Evolutionary conservation across 176 grass and related monocot species (phyloP), one percentile per base, ranked within the genome.

Genomic region (Eragrostis curvula): DNA sequence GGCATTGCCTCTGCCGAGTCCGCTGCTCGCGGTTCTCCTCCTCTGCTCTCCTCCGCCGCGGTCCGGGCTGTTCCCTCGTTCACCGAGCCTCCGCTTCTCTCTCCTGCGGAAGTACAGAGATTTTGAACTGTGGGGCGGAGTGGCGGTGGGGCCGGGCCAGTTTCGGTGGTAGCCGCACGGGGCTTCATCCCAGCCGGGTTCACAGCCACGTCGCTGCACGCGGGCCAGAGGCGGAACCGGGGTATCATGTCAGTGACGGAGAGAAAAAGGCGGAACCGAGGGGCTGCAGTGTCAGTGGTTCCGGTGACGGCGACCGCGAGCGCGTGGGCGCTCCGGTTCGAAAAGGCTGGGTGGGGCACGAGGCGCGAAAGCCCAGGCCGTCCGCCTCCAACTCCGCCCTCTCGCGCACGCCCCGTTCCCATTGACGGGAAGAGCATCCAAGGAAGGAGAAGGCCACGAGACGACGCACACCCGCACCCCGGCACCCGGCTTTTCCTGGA

Each of bases 361-460:
- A 83, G 80, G 86, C 86, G 80, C 74, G 86, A 78, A 83, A 40
- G 18, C 66, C 80, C 20, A 73, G 75, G 57, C 16, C 29, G 14
- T 36, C 32, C 57, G n/a, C n/a, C 56, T n/a, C 53, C 52, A 18
- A 2, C 50, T 8, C 53, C 53, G 1, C 1, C 53, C 8, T 23
- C 55, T 48, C 57, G 57, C 57, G 57, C 57, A 60, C 56, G 56
- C 56, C 56, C 23, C 20, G 21, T 58, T 58, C 23, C 56, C 56
- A 24, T 58, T 10, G 28, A 2, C 7, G 60, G 16, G 15, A 11
- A 10, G 63, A 68, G 63, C 78, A 80, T 80, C 78, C 77, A 29
- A 79, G 77, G 73, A n/a, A 41, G 62, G 28, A 66, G 75, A 66
- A 25, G 40, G 6, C 58, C 25, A 3, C 14, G n/a, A n/a, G n/a